phyloP scores from a whole-genome alignment of 768 basidiomycete species.

The Amanita rimosa region DNA sequence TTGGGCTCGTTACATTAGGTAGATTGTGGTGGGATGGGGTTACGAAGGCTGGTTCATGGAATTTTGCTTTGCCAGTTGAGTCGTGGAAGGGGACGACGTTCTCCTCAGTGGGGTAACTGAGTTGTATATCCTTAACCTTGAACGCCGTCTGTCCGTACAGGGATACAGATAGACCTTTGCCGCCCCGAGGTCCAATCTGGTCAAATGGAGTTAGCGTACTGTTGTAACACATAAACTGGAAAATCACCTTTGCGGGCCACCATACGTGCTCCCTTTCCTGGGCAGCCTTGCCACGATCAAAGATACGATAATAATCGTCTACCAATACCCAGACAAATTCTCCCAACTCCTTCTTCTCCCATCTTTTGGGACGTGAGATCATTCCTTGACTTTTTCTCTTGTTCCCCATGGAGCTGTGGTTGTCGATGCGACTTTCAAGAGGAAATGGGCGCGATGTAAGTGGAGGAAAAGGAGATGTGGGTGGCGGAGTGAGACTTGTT shows the following conservation, averaged over 20 bases:
- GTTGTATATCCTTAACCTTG: slow-evolving; percentile 17
- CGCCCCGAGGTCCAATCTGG: not conserved
- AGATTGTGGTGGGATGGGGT: not conserved
- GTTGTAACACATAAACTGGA: slow-evolving; percentile 7
- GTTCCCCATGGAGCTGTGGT: not conserved
- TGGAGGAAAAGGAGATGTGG: not conserved
- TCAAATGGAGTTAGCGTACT: not conserved
- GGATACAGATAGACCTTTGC: not conserved
- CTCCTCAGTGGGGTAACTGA: slow-evolving; percentile 21
- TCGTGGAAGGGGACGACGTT: slow-evolving; percentile 30
- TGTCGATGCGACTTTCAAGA: not conserved
- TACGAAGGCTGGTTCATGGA: slow-evolving; percentile 21
- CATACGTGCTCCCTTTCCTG: slow-evolving; percentile 27
- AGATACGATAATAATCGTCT: slow-evolving; percentile 24
- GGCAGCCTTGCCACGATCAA: slow-evolving; percentile 12
- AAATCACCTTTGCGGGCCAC: slow-evolving; percentile 68
- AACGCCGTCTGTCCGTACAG: slow-evolving; percentile 2
- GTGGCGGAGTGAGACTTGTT: not conserved
- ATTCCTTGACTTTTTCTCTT: not conserved
- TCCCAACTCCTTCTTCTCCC: slow-evolving; percentile 3
- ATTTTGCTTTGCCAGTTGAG: slow-evolving; percentile 22
- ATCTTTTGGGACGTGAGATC: not conserved
- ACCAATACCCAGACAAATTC: slow-evolving; percentile 14
- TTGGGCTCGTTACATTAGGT: not conserved
- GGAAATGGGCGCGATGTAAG: slow-evolving; percentile 1